Conservation (phyloP, 495 filamentous ascomycete genomes). For the Penicillium daleae region DNA sequence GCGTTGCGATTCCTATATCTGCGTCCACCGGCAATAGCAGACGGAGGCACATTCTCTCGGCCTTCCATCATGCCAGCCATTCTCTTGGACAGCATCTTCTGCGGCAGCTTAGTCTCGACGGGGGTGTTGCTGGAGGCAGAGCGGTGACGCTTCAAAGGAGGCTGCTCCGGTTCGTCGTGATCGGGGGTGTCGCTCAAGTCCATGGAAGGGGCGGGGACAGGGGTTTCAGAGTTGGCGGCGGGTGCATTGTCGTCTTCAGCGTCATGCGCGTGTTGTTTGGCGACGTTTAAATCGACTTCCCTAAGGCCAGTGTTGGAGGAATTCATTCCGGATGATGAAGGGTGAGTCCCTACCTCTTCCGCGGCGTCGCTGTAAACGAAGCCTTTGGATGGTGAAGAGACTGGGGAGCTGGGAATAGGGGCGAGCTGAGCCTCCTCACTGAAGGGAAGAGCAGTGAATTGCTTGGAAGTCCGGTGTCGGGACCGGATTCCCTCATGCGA, state of each 20-base stretch:
- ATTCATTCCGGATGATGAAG: conserved; percentile 39
- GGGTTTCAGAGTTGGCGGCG: conserved; percentile 26
- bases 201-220: conserved; percentile 19
- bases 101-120: conserved; percentile 44
- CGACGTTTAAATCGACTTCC: conserved; percentile 60
- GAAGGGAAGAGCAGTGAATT: conserved; percentile 43
- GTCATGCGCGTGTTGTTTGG: conserved; percentile 40
- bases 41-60: conserved; percentile 61
- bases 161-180: conserved; percentile 49
- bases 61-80: conserved; percentile 55
- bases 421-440: conserved; percentile 34
- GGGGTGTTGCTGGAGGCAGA: conserved; percentile 37
- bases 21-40: conserved; percentile 34
- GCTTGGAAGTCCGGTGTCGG: conserved; percentile 51
- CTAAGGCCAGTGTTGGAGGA: conserved; percentile 55
- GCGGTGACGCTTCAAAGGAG: conserved; percentile 57
- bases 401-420: conserved; percentile 31
- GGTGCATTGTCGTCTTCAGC: conserved; percentile 15
- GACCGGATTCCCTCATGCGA: conserved; percentile 68
- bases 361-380: conserved; percentile 50
- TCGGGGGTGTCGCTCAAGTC: conserved; percentile 29
- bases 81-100: conserved; percentile 51
- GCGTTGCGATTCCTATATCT: conserved; percentile 35
- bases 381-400: conserved; percentile 39
- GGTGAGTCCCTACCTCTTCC: conserved; percentile 47